Base-by-base conservation (phyloP, 331 rosid genomes). In the Prunus yedoensis region DNA sequence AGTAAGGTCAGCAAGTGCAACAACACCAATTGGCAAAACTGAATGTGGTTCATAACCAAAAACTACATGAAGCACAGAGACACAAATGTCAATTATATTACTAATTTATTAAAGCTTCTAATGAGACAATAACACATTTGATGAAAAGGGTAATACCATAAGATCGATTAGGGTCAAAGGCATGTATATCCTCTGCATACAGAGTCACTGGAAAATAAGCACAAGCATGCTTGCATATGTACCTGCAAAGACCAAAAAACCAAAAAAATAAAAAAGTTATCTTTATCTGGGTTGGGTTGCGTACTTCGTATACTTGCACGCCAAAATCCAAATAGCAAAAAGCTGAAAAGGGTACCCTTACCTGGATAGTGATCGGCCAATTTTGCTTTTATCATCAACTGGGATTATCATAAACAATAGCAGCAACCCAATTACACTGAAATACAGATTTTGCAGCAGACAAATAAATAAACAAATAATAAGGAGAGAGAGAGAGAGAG, bases 21-120 rank as follows among this genome's bases (percentile, higher is more conserved):
- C 84, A 45, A 87, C 86, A 51, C 97, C 98, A 82, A 94, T 81
- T 6, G 98, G 95, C 81, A 89, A 85, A 82, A 94, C 98, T 13
- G 97, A 94, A 83, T 94, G 98, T 59, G 98, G 98, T 76, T 94
- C 98, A 71, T 91, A 94, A 59, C 93, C 97, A 76, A 94, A 86
- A 53, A 94, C 98, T 91, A 88, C 91, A 86, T 9, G 35, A 79
- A 80, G 49, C 58, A 76, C 35, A 54, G 8, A 77, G 12, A 23
- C 3, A 9, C 25, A 25, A 5, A 25, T 23, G 27, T n/a, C 13
- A 45, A 11, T 45, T 9, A 0, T 25, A 59, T 47, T 38, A 60
- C 46, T 14, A 60, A 15, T 21, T 58, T 4, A 73, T 45, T 9
- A 59, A 7, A 21, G 54, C 50, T 64, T n/a, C 10, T 28, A 61